phyloP scores from a whole-genome alignment of 2,329 filamentous ascomycete species.

The Coniochaeta sp. region DNA sequence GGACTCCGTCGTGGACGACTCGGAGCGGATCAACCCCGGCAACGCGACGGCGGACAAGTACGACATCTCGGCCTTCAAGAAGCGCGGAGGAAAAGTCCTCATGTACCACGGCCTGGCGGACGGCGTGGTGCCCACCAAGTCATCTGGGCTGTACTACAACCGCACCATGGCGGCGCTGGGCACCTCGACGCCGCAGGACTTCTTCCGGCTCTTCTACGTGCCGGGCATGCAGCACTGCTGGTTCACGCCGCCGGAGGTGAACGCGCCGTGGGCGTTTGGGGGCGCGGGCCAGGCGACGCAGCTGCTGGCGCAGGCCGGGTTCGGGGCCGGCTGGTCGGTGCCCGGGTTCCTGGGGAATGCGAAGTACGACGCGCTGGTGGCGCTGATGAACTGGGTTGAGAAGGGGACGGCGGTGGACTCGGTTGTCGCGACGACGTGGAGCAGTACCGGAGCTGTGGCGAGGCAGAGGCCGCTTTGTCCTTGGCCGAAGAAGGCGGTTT shows the following conservation, averaged over 20 bases:
- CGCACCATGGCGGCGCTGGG: constrained; percentile 17
- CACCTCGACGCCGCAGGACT: constrained; percentile 13
- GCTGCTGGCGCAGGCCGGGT: constrained; percentile 6
- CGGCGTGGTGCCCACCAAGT: constrained; percentile 20
- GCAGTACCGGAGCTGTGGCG: constrained; percentile 1
- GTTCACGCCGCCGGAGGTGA: constrained; percentile 8
- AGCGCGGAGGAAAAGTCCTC: constrained; percentile 26
- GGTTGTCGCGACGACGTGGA: constrained; percentile 9
- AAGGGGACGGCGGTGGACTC: constrained; percentile 6
- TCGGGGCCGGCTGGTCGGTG: constrained; percentile 13
- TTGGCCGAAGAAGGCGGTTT: constrained; percentile 9
- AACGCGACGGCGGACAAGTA: background rate
- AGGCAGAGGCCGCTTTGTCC: constrained; percentile 9
- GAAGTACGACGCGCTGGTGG: constrained; percentile 5
- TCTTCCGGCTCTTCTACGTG: constrained; percentile 41
- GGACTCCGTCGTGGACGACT: background rate
- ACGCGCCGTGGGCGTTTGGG: constrained; percentile 25
- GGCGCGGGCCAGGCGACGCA: constrained; percentile 17
- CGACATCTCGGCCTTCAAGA: background rate
- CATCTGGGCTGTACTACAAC: constrained; percentile 22
- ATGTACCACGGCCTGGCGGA: constrained; percentile 28
- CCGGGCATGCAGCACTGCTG: constrained; percentile 41
- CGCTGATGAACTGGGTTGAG: constrained; percentile 5
- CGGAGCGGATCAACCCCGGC: background rate
- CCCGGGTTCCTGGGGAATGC: constrained; percentile 10